A percentile compares a stretch with the other conserved stretches of the same genome.
Conservation (phyloP, 495 filamentous ascomycete species). For the Penicillium dipodomyicola region DNA sequence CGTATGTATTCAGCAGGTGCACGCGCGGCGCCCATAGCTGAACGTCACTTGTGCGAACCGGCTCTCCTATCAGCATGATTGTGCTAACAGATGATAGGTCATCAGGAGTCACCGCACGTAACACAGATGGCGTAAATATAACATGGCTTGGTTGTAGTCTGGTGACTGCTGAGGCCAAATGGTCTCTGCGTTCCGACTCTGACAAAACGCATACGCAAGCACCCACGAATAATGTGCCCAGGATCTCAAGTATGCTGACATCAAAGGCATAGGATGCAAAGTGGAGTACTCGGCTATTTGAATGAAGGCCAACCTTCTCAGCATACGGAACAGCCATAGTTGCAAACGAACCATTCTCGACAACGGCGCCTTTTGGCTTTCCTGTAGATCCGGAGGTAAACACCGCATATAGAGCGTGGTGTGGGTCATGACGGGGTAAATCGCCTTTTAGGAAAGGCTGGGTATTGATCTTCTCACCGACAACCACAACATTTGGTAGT, state of each 20-base stretch:
- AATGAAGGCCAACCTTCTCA: conserved; percentile 33
- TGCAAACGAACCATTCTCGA: conserved; percentile 21
- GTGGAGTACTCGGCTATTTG: conserved; percentile 36
- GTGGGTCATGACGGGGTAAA: background rate
- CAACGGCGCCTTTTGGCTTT: conserved; percentile 34
- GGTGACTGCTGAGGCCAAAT: conserved; percentile 35
- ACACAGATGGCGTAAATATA: conserved; percentile 42
- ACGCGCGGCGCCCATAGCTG: conserved; percentile 43
- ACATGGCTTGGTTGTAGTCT: conserved; percentile 33
- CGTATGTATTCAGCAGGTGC: conserved; percentile 51
- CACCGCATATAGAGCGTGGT: conserved; percentile 29
- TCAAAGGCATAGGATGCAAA: conserved; percentile 48
- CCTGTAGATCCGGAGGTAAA: conserved; percentile 42
- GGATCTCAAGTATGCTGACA: conserved; percentile 38
- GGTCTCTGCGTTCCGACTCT: conserved; percentile 33
- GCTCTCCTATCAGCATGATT: conserved; percentile 40
- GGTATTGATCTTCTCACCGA: background rate
- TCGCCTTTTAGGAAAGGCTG: background rate
- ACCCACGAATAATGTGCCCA: conserved; percentile 36
- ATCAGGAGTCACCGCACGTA: conserved; percentile 30
- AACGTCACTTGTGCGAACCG: conserved; percentile 39
- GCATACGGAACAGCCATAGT: conserved; percentile 8
- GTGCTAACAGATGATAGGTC: conserved; percentile 32
- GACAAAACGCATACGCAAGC: conserved; percentile 45
- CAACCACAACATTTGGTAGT: background rate